Evolutionary conservation across 2,329 filamentous ascomycete species (phyloP), one percentile per base, ranked within the genome.

Genomic region (Aspergillus caelatus): DNA sequence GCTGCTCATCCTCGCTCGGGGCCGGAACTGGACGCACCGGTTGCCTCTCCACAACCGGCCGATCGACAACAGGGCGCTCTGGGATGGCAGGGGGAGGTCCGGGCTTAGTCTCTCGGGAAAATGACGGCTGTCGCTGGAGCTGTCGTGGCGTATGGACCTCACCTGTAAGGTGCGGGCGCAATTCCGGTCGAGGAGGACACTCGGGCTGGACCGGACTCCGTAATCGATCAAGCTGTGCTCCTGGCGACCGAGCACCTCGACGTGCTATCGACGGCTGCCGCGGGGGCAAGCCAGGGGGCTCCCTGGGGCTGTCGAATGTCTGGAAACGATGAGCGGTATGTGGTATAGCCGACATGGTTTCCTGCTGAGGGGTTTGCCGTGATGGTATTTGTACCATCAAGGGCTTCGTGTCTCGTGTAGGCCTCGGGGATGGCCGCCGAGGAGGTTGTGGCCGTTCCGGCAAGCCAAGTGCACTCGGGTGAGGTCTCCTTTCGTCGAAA

Each of bases 1-100:
- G 63, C 9, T 75, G 72, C 30, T 85, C 82, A 9, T 85, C 84
- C 63, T 86, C 84, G 8, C 83, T 85, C 55, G 84, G 83, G 58
- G 84, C 80, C 5, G 73, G 82, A 60, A 84, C 80, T 7, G 73
- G 68, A 21, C 70, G 73, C 61, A 60, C 71, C 21, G 64, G 58
- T 14, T 68, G 67, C 34, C 67, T 67, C 30, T 74, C 72, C 11
- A 65, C 65, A 23, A 68, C 65, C 21, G 70, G 61, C 30, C 43
- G 57, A 12, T 56, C 57, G 11, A 46, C 43, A 32, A 39, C 52
- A 9, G 50, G 32, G 11, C 63, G 57, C 36, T 75, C 71, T 3
- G 67, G 65, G n/a, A 68, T 61, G 1, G 70, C 56, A 10, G 70
- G 66, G 11, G 67, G 60, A 10, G 67, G 52, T 11, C 53, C 60